Conservation (phyloP, 163 green algal genomes). For the Chlorella variabilis region DNA sequence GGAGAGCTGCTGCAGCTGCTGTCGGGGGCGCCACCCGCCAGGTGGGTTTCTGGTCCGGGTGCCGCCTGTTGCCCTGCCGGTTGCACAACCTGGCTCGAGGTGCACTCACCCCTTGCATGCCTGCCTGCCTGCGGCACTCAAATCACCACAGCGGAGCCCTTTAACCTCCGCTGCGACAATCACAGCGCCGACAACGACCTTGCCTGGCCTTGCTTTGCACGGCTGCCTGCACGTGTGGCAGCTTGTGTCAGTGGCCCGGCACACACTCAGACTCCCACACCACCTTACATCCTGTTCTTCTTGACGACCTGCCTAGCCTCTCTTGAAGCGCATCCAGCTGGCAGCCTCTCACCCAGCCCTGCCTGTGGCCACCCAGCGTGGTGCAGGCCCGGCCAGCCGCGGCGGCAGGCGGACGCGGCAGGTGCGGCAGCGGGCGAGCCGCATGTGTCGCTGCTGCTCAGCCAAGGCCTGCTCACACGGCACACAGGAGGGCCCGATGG, state of each 20-base stretch:
- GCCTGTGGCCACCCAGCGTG: no score
- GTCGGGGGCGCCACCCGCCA: neutral
- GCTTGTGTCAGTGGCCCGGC: constrained; percentile 32
- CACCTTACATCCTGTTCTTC: neutral
- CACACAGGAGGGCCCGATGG: constrained; percentile 28
- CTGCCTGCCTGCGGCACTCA: constrained; percentile 4
- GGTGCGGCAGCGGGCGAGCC: constrained; percentile 29
- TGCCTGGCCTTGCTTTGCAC: constrained; percentile 40
- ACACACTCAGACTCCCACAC: neutral
- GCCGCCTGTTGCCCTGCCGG: neutral
- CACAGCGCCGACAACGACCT: constrained; percentile 20
- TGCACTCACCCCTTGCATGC: neutral
- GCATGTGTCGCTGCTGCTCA: constrained; percentile 56
- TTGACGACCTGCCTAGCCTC: no score
- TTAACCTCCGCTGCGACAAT: constrained; percentile 30
- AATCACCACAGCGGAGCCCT: constrained; percentile 39
- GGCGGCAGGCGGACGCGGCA: neutral
- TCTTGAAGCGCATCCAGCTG: no score
- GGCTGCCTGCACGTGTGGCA: constrained; percentile 1
- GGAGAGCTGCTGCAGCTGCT: constrained; percentile 41
- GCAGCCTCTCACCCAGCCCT: no score
- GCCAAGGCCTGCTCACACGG: constrained; percentile 42
- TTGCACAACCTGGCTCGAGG: neutral
- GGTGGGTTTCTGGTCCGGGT: neutral
- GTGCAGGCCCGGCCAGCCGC: neutral